Evolutionary conservation across 345 rosid genomes (phyloP).

Genomic region (Erysimum cheiranthoides): DNA sequence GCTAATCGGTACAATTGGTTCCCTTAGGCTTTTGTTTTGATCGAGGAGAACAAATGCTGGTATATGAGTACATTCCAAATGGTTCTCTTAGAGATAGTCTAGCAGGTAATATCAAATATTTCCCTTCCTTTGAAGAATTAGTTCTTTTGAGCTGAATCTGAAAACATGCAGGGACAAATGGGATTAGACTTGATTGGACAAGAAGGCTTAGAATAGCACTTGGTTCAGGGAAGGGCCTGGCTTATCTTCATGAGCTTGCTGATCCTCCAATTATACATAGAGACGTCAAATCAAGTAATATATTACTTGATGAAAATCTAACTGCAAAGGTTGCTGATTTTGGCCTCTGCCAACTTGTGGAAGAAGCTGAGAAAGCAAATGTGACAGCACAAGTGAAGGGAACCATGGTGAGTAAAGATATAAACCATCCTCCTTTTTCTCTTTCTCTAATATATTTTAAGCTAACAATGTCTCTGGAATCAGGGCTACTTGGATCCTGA

Average conservation of each 20-base stretch:
- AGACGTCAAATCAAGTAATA: slow-evolving; percentile 77
- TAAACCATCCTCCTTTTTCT: background rate
- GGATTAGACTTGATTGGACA: slow-evolving; percentile 72
- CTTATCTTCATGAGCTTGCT: slow-evolving; percentile 68
- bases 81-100: slow-evolving; percentile 16
- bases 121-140: background rate
- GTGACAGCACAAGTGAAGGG: background rate
- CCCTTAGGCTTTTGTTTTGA: slow-evolving; percentile 66
- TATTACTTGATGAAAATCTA: slow-evolving; percentile 59
- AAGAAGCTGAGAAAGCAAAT: background rate
- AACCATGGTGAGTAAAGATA: slow-evolving; percentile 4
- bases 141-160: background rate
- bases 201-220: slow-evolving; percentile 69
- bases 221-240: slow-evolving; percentile 79
- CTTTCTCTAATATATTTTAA: background rate
- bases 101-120: background rate
- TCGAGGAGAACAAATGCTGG: slow-evolving; percentile 41
- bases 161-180: slow-evolving; percentile 60
- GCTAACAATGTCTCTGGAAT: background rate
- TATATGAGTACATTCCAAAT: slow-evolving; percentile 15
- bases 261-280: slow-evolving; percentile 86
- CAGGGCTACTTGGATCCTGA: slow-evolving; percentile 10
- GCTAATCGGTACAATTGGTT: rapidly evolving
- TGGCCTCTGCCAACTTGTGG: slow-evolving; percentile 1
- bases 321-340: slow-evolving; percentile 7